Percentiles rank a stretch among this genome's conserved stretches.
These are phyloP conservation scores for Cryphonectria naterciae DNA, from an alignment of 2,329 filamentous ascomycete species.

Conservation along the genomic window DNA sequence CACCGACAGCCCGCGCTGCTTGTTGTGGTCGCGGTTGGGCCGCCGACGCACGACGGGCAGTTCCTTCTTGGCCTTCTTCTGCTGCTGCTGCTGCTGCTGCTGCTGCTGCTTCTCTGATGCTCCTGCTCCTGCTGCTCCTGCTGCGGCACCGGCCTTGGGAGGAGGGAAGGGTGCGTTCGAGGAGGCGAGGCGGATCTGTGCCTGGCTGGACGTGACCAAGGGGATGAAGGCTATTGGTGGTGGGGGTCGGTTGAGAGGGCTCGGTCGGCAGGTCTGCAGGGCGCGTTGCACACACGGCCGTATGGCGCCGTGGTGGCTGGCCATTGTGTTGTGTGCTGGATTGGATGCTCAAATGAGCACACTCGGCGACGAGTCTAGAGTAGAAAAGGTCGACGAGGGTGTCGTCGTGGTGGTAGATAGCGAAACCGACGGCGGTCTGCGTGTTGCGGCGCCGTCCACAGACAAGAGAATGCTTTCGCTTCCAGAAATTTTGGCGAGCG, in stretches of 20 bases:
- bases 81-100: constrained; percentile 36
- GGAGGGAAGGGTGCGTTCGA: constrained; percentile 37
- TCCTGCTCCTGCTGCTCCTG: constrained; percentile 41
- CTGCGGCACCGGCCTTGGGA: constrained; percentile 35
- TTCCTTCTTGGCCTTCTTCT: constrained; percentile 51
- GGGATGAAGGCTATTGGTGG: constrained; percentile 6
- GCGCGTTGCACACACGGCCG: constrained; percentile 26
- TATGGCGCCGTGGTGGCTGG: constrained; percentile 14
- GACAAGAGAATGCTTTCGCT: constrained; percentile 8
- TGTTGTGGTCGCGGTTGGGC: constrained; percentile 71
- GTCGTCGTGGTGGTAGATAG: background rate
- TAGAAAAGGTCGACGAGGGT: constrained; percentile 1
- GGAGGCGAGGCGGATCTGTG: constrained; percentile 38
- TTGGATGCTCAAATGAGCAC: background rate
- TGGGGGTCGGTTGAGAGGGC: constrained; percentile 11
- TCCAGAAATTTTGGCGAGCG: constrained; percentile 23
- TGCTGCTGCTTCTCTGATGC: background rate
- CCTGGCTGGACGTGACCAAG: constrained; percentile 5
- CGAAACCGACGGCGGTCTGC: background rate
- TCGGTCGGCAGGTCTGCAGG: constrained; percentile 22
- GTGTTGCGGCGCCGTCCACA: constrained; percentile 14
- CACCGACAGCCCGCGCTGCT: constrained; percentile 78
- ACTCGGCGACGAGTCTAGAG: background rate
- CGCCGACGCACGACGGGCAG: constrained; percentile 15
- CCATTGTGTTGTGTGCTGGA: constrained; percentile 18